These are phyloP conservation scores for Brassica juncea DNA, from an alignment of 345 rosid genomes.

Conservation along the genomic window DNA sequence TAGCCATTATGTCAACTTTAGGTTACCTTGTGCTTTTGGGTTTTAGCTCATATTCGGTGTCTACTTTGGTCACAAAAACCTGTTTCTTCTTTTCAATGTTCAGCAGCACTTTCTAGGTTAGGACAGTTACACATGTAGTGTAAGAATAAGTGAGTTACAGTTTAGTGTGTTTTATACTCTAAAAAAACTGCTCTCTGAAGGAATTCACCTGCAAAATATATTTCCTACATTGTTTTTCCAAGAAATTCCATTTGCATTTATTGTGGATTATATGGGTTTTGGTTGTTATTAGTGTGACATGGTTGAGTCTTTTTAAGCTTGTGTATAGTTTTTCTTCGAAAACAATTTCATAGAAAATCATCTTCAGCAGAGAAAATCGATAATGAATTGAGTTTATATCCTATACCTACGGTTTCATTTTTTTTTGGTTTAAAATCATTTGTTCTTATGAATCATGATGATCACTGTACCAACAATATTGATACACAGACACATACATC, in stretches of 20 bases:
- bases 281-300: no score
- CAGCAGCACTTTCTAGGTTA: not conserved
- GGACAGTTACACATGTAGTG: not conserved
- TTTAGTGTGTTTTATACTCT: no score
- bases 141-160: not conserved
- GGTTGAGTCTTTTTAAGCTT: no score
- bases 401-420: not conserved
- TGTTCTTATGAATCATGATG: constrained; percentile 10
- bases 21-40: not conserved
- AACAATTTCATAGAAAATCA: no score
- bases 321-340: no score
- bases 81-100: not conserved
- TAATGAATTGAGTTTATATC: not conserved
- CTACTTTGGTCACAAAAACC: not conserved
- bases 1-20: not conserved
- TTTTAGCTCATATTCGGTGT: not conserved
- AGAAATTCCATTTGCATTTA: no score
- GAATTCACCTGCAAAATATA: no score
- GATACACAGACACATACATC: not conserved
- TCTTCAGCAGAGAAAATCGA: not conserved
- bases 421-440: not conserved
- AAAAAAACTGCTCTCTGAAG: no score
- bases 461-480: constrained; percentile 20
- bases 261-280: not conserved
- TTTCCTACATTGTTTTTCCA: no score